A percentile compares a stretch with the other conserved stretches of the same genome.
These are phyloP conservation scores for Cladosporium sp. DNA, from an alignment of 2,329 filamentous ascomycete species.

Conservation along the genomic window DNA sequence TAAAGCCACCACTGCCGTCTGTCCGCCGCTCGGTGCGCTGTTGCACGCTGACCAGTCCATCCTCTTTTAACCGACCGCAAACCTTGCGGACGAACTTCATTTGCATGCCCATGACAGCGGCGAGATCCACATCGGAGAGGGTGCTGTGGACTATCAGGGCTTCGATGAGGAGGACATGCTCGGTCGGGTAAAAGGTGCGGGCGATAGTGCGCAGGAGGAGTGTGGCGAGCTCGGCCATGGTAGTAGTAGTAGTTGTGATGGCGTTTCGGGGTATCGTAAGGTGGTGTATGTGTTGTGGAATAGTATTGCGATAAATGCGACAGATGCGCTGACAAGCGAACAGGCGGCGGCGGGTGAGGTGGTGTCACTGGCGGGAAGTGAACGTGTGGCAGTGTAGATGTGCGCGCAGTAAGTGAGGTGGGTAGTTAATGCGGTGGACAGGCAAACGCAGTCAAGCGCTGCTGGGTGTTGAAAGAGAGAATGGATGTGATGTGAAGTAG, in stretches of 20 bases:
- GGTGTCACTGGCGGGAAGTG: background rate
- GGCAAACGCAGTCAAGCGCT: constrained; percentile 28
- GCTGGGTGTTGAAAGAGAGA: constrained; percentile 18
- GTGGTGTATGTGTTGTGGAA: background rate
- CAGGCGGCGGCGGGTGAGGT: background rate
- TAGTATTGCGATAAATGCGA: background rate
- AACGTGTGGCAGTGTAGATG: background rate
- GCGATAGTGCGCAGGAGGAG: constrained; percentile 80
- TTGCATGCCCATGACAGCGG: constrained; percentile 81
- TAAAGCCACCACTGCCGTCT: constrained; percentile 26
- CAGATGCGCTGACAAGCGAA: background rate
- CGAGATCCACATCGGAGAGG: constrained; percentile 81
- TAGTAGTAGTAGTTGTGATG: constrained; percentile 10
- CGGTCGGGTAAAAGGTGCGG: constrained; percentile 80
- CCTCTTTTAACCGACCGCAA: constrained; percentile 77
- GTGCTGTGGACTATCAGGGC: constrained; percentile 69
- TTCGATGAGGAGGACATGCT: constrained; percentile 77
- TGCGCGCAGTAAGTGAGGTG: background rate
- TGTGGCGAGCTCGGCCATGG: constrained; percentile 58
- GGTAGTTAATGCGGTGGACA: background rate
- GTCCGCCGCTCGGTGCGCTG: constrained; percentile 36
- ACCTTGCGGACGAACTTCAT: constrained; percentile 88
- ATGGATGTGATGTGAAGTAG: background rate
- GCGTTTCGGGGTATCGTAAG: background rate
- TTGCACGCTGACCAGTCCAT: constrained; percentile 78